Evolutionary conservation across 192 early-diverging fungal species (phyloP), one percentile per base, ranked within the genome.

Genomic region (Lunasporangiospora selenospora): DNA sequence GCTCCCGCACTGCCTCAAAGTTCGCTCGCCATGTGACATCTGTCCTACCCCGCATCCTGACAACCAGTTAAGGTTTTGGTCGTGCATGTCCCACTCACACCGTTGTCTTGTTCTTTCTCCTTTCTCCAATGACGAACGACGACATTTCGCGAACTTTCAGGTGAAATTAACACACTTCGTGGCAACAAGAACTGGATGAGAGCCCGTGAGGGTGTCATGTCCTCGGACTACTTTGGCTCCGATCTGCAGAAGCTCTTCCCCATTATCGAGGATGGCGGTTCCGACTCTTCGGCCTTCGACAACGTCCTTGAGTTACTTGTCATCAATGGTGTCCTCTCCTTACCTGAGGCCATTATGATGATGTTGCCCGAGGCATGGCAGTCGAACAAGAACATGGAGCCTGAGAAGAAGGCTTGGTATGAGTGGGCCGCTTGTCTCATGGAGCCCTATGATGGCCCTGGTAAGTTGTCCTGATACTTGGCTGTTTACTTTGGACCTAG

Each of bases 151-250:
- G 19, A 36, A 23, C 18, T 15, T 15, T n/a, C 39, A 92, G 88
- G 95, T 81, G 97, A 99, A 77, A 99, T 99, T 77, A 99, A 99
- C 80, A 99, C 97, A 31, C 85, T 99, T 42, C 89, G 94, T 53
- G 97, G 97, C 38, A 99, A 99, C 87, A 97, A 97, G 80, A 99
- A 98, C 86, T 99, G 97, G 97, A 98, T 98, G 97, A 88, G 96
- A 40, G 92, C 97, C 47, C 92, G 97, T 45, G 95, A 99, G 75
- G 96, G 97, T 53, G 88, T 95, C 56, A 90, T 99, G 84, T 78
- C 84, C 63, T 93, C 92, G n/a, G 85, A 82, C 36, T 83, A 84
- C 32, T 96, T 96, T 77, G 89, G 86, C 53, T 49, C 75, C 5
- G 89, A 93, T 40, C 78, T 99, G 9, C 87, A 95, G 39, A 67